Conservation (phyloP, 164 flowering plant genomes). For the Vitis rotundifolia region DNA sequence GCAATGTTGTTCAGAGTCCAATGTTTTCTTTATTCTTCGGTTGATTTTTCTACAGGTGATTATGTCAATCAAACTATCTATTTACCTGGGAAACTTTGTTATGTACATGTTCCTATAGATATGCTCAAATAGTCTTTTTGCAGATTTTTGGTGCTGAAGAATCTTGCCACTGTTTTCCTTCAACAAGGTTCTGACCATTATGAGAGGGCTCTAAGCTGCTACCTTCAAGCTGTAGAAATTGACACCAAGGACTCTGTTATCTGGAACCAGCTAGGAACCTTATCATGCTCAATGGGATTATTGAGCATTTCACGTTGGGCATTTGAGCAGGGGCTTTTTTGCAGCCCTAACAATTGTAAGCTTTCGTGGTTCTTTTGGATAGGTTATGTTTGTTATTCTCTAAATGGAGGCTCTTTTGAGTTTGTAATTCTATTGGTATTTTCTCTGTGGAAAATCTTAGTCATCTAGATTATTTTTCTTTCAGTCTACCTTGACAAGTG, state of each 20-base stretch:
- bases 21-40: not conserved
- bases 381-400: not conserved
- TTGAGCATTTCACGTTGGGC: conserved; percentile 98
- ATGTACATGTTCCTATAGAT: not conserved
- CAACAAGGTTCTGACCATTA: conserved; percentile 75
- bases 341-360: conserved; percentile 98
- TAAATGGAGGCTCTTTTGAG: too few species aligned
- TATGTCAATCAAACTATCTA: not conserved
- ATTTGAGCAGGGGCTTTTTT: conserved; percentile 93
- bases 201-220: conserved; percentile 82
- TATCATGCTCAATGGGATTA: conserved; percentile 89
- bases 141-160: conserved; percentile 94
- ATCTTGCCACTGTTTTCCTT: conserved; percentile 88
- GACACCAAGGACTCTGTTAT: conserved; percentile 91
- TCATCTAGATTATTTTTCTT: not conserved
- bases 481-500: not conserved
- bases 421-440: not conserved
- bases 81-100: not conserved
- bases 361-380: not conserved
- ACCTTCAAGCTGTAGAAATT: conserved; percentile 97
- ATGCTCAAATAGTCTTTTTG: conserved; percentile 7
- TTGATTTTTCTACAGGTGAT: not conserved
- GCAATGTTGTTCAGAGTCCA: not conserved
- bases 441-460: not conserved
- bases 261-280: conserved; percentile 95